These are phyloP conservation scores for Hypomontagnella submonticulosa DNA, from an alignment of 495 filamentous ascomycete species.

Conservation along the genomic window DNA sequence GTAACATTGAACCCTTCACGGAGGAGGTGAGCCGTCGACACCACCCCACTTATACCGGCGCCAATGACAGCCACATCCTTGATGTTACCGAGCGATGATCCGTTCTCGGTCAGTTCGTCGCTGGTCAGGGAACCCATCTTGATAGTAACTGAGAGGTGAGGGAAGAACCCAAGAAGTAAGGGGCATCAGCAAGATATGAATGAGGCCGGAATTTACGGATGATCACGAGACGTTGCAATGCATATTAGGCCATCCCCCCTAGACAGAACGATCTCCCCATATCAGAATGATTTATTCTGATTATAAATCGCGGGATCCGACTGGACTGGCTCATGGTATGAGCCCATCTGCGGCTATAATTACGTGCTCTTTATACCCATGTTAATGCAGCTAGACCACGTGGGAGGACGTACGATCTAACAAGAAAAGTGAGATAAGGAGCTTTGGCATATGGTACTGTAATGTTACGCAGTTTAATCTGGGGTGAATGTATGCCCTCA, in stretches of 20 bases:
- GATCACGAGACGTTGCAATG: constrained; percentile 2
- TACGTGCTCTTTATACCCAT: constrained; percentile 28
- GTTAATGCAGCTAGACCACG: constrained; percentile 2
- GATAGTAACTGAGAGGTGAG: not conserved
- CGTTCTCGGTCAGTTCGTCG: constrained; percentile 2
- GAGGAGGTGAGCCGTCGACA: constrained; percentile 70
- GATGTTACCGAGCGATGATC: constrained; percentile 36
- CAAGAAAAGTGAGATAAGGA: not conserved
- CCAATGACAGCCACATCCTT: constrained; percentile 73
- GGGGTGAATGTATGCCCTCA: no score
- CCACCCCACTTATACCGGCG: constrained; percentile 75
- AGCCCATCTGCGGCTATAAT: constrained; percentile 26
- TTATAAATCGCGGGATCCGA: constrained; percentile 30
- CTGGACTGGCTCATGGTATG: constrained; percentile 8
- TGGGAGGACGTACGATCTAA: not conserved
- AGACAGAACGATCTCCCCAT: constrained; percentile 4
- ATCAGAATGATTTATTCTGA: constrained; percentile 21
- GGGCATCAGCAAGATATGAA: constrained; percentile 26
- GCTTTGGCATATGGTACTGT: no score
- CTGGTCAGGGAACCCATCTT: constrained; percentile 30
- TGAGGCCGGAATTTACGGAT: constrained; percentile 8
- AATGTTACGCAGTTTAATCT: no score
- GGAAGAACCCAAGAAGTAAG: constrained; percentile 6
- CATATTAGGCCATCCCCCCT: constrained; percentile 5
- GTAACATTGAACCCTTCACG: constrained; percentile 68